These are phyloP conservation scores for Fusarium globosum DNA, from an alignment of 2,329 filamentous ascomycete genomes.

Conservation along the genomic window DNA sequence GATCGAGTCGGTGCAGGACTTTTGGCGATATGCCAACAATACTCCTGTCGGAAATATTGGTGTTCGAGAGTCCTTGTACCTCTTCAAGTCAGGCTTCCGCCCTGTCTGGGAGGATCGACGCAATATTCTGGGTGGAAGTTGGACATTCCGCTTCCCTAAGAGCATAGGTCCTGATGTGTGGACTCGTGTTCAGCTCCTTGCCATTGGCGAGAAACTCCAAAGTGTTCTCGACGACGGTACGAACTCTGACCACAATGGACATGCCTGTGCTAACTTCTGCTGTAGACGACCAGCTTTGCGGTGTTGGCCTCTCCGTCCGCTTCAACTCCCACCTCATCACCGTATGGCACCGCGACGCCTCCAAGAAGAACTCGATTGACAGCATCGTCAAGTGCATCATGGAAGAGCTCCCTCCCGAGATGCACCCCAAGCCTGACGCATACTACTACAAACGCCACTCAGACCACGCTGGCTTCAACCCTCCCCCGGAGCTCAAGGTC, in stretches of 20 bases:
- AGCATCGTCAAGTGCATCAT: slow-evolving; percentile 78
- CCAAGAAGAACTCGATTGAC: slow-evolving; percentile 82
- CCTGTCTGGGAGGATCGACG: slow-evolving; percentile 88
- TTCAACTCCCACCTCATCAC: slow-evolving; percentile 91
- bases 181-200: slow-evolving; percentile 83
- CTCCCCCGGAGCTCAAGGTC: slow-evolving; percentile 67
- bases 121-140: slow-evolving; percentile 86
- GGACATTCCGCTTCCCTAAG: slow-evolving; percentile 92
- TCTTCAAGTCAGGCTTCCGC: slow-evolving; percentile 82
- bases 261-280: slow-evolving; percentile 18
- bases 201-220: slow-evolving; percentile 85
- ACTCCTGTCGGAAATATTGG: slow-evolving; percentile 80
- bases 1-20: slow-evolving; percentile 86
- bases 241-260: slow-evolving; percentile 36
- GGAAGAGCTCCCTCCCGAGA: slow-evolving; percentile 76
- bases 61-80: slow-evolving; percentile 80
- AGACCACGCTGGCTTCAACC: slow-evolving; percentile 85
- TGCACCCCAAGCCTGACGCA: slow-evolving; percentile 76
- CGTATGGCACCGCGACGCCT: slow-evolving; percentile 92
- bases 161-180: slow-evolving; percentile 77
- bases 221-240: slow-evolving; percentile 76
- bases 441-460: slow-evolving; percentile 92
- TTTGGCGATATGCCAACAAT: slow-evolving; percentile 86
- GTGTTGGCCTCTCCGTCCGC: slow-evolving; percentile 85
- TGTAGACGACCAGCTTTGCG: slow-evolving; percentile 86